Base-by-base conservation (phyloP, 1,284 basidiomycete species). In the Irpex lacteus region DNA sequence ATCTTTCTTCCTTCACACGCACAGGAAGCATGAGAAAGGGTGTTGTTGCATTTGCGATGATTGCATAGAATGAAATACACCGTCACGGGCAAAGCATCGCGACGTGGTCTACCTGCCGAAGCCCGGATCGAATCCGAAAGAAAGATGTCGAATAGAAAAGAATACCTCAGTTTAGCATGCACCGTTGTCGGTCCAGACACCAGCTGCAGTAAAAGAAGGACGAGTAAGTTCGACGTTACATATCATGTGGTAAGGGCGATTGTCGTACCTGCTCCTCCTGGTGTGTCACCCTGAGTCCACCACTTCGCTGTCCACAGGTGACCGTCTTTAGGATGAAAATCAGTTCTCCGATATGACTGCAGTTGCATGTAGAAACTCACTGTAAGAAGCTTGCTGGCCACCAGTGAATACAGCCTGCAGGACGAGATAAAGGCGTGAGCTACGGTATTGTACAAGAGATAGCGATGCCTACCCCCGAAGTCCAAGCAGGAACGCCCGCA, bases 261-360 rank as follows among this genome's bases (percentile, higher is more conserved):
- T 11, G 13, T 66, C 68, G 34, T 59, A 76, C 81, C 72, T 69
- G 73, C 64, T 78, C 85, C 83, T 75, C 84, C 85, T 4, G 83
- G 88, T 40, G 70, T 80, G 68, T 86, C 84, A 34, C 77, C 81
- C 70, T 87, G 73, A 5, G 85, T 84, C 87, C 87, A 88, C 83
- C 84, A 88, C 70, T 84, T 81, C 2, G 86, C 85, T 7, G 81
- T 84, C 86, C 86, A 90, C 34, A 88, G 76, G 69, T 86, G 78
- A 7, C 80, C 79, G 63, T 81, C 86, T 75, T 38, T 18, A 58
- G 32, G 53, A 70, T 54, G 53, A 26, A 19, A 55, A 56, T 60
- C 18, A 5, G 32, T 38, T 5, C 60, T 26, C 11, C 59, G 37
- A 63, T 54, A 38, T 34, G 26, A 26, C 26, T 26, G 26, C 26